Base-by-base conservation (phyloP, 169 alveolate species). In the Pseudocohnilembus persalinus region DNA sequence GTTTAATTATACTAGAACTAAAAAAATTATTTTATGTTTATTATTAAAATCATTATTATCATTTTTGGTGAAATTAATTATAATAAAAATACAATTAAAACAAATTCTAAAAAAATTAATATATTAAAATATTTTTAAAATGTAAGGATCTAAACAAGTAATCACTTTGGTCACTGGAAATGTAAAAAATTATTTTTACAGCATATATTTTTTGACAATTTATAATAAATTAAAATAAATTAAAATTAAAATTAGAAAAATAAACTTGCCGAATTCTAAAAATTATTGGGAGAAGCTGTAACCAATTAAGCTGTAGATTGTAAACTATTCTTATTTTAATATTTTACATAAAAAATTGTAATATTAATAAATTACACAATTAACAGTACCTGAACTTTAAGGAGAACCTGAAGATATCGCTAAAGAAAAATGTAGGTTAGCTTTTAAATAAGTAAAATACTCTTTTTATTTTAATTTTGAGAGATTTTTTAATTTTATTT, bases 381-480 rank as follows among this genome's bases (percentile, higher is more conserved):
- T 35, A 49, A 29, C 64, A 85, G 90, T 90, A 72, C 94, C 94
- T 77, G 97, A 94, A 85, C 84, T 92, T 34, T 90, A 95, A 89
- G 97, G 97, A 31, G 76, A 79, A 24, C 94, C 96, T 24, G 77
- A 74, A 74, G 82, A 85, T 31, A 85, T 85, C 30, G 90, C 90
- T 26, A 81, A 63, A 74, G 90, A 85, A 81, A 85, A 85, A 32
- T 85, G 86, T 25, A 16, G 79, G 74, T 11, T 75, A 24, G 90
- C 90, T n/a, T 85, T 79, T 29, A 68, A 81, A 29, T 35, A 81
- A 81, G 77, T 82, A 82, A 72, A 0, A 31, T 15, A 76, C n/a
- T 28, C 31, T n/a, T n/a, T n/a, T n/a, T n/a, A n/a, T n/a, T n/a
- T n/a, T n/a, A n/a, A n/a, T n/a, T n/a, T n/a, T n/a, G n/a, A n/a